Evolutionary conservation across 2,329 filamentous ascomycete genomes (phyloP), one percentile per base, ranked within the genome.

Genomic region (Aspergillus texensis): DNA sequence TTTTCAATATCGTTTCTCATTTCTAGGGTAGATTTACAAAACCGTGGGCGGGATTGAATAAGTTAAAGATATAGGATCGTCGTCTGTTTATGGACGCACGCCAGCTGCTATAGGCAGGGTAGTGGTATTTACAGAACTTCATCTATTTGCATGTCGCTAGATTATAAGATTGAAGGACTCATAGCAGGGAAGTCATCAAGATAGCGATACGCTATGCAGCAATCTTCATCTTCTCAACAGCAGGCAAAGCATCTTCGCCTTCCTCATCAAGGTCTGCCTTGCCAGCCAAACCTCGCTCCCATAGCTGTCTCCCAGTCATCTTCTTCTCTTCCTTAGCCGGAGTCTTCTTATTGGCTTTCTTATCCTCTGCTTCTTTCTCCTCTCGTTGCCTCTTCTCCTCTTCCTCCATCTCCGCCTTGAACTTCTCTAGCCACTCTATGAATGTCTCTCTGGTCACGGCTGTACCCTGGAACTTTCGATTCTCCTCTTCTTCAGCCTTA

Each of bases 391-490:
- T 84, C 70, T 81, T 78, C 69, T 88, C 86, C 74, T 85, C 81
- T 73, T 95, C 94, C 74, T 90, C 89, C 87, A 94, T 89, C 82
- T 98, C 95, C 74, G 84, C 82, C 65, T 88, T 76, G 75, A 98
- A 99, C 11, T 78, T 86, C 45, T 89, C 89, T 61, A 92, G 85
- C 95, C 95, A 99, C 69, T 86, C 87, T 69, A 91, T 75, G 74
- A 98, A 99, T 0, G 88, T 89, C 81, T 97, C 93, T 26, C 88
- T 84, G n/a, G 89, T 98, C 24, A 99, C 95, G 36, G 88, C 85
- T 41, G 92, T 92, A 62, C 95, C 95, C 76, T 96, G 91, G 78
- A 99, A 99, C 80, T 97, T 98, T 72, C 90, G 88, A 77, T 99
- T 99, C 83, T 99, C 95, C 77, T 95, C 93, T 66, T 91, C 89